phyloP scores from a whole-genome alignment of 176 grass and related monocot species.

The Oropetium thomaeum region DNA sequence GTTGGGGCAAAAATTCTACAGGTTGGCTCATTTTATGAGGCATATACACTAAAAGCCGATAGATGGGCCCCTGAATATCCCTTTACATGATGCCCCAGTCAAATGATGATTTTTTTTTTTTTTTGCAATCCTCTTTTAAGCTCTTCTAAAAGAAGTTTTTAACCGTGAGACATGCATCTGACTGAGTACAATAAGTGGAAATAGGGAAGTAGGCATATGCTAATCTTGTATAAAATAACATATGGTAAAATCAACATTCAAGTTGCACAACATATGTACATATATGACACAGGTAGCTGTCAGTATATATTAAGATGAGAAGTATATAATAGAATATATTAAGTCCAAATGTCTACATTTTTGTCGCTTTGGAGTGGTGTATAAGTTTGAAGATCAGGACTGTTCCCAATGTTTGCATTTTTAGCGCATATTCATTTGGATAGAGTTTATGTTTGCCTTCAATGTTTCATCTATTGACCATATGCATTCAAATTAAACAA shows the following conservation, averaged over 20 bases:
- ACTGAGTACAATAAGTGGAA: background rate
- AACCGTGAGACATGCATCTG: background rate
- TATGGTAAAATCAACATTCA: too few species aligned
- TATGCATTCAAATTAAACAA: background rate
- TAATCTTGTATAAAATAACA: background rate
- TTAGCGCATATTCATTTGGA: background rate
- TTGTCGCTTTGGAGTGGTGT: background rate
- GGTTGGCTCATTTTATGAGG: background rate
- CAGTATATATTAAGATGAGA: background rate
- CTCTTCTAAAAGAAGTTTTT: background rate
- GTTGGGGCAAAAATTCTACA: background rate
- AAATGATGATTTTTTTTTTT: background rate
- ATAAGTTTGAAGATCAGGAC: too few species aligned
- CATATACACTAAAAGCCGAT: background rate
- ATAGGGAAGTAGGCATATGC: background rate
- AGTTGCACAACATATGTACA: background rate
- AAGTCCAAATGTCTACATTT: background rate
- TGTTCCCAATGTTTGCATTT: background rate
- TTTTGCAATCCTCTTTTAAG: conserved; percentile 1
- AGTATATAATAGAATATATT: background rate
- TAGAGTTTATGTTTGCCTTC: background rate
- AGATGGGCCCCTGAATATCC: background rate
- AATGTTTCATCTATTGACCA: background rate
- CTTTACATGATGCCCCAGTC: background rate
- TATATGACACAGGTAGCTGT: too few species aligned